Percentiles rank a stretch among this genome's conserved stretches.
Evolutionary conservation across 2,329 filamentous ascomycete species (phyloP).

Genomic region (Mycosphaerelloides madeirae): DNA sequence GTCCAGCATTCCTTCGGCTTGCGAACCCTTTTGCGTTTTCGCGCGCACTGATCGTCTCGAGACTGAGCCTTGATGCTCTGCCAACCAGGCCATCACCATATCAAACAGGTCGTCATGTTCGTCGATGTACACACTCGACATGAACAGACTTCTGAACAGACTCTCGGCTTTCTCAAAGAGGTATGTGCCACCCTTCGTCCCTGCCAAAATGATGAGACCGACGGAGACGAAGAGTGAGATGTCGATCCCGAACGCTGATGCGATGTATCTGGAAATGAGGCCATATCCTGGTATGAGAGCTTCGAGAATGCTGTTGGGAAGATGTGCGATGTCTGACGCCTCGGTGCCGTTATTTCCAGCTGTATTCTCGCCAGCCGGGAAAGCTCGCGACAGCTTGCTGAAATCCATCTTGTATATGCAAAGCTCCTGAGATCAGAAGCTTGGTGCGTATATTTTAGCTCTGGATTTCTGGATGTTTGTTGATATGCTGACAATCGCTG

Average conservation of each 20-base stretch:
- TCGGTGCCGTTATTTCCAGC: constrained; percentile 13
- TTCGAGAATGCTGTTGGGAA: constrained; percentile 47
- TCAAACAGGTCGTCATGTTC: constrained; percentile 42
- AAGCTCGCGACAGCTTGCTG: constrained; percentile 20
- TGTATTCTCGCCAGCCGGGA: constrained; percentile 9
- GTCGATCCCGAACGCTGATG: constrained; percentile 43
- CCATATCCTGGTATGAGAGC: constrained; percentile 49
- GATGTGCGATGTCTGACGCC: constrained; percentile 26
- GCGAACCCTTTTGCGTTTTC: constrained; percentile 35
- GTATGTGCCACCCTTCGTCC: constrained; percentile 36
- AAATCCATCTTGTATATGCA: constrained; percentile 27
- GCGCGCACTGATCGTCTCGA: constrained; percentile 36
- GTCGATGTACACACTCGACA: constrained; percentile 43
- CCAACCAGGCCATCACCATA: constrained; percentile 42
- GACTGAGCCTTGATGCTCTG: constrained; percentile 37
- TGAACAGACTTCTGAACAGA: constrained; percentile 36
- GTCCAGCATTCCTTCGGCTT: constrained; percentile 33
- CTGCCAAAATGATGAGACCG: constrained; percentile 39
- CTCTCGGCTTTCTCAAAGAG: constrained; percentile 31
- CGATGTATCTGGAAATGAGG: constrained; percentile 42
- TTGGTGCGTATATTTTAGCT: too few relatives aligned
- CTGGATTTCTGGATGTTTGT: too few relatives aligned
- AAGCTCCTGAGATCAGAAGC: too few relatives aligned
- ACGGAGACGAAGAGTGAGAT: constrained; percentile 45
- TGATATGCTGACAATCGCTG: too few relatives aligned